These are phyloP conservation scores for Botrytis porri DNA, from an alignment of 2,329 filamentous ascomycete genomes.

Conservation along the genomic window DNA sequence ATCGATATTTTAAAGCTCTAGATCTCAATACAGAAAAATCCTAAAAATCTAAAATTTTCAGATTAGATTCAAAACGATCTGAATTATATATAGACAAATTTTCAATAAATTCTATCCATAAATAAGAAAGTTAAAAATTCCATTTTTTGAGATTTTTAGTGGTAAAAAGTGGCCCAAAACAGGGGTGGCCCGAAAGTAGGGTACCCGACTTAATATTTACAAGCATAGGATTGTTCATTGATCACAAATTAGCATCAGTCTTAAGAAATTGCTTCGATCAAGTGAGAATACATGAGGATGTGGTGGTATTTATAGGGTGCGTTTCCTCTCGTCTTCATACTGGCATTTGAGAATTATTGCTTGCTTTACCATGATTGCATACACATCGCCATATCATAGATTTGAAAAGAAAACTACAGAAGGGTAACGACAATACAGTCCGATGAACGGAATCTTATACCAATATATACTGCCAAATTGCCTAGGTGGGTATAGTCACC, in stretches of 20 bases:
- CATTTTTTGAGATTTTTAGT: too few species aligned
- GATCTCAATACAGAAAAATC: too few species aligned
- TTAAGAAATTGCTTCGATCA: accelerated
- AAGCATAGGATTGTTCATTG: not conserved
- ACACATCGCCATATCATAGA: not conserved
- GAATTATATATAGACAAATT: too few species aligned
- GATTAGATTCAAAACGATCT: too few species aligned
- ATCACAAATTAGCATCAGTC: not conserved
- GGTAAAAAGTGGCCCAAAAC: too few species aligned
- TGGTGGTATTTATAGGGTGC: not conserved
- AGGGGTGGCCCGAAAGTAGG: too few species aligned
- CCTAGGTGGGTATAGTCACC: accelerated
- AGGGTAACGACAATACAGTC: accelerated
- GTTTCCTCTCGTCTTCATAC: not conserved
- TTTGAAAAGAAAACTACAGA: not conserved
- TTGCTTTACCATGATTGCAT: not conserved
- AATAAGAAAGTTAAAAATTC: too few species aligned
- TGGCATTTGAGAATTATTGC: not conserved
- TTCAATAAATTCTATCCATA: too few species aligned
- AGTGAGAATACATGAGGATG: not conserved
- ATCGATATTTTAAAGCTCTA: too few species aligned
- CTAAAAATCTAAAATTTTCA: too few species aligned
- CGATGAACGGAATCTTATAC: accelerated
- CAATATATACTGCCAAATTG: too few species aligned
- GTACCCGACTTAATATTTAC: too few species aligned